These are phyloP conservation scores for Hypoxylon sp. DNA, from an alignment of 2,329 filamentous ascomycete genomes.

Conservation along the genomic window DNA sequence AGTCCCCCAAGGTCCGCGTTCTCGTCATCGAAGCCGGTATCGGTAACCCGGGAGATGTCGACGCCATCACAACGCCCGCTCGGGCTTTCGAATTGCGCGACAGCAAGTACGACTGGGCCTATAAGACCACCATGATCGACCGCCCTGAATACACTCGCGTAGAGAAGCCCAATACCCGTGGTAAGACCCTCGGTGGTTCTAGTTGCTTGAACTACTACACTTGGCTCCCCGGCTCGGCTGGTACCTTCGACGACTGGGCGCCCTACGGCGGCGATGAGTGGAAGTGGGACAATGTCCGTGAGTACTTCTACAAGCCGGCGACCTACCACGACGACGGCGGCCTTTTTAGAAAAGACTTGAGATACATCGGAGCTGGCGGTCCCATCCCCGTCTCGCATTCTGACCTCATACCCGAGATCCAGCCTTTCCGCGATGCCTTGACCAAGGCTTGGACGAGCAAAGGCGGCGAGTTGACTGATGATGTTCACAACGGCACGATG, in stretches of 20 bases:
- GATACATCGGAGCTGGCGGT: conserved; percentile 64
- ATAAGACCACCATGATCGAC: conserved; percentile 72
- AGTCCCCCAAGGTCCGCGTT: conserved; percentile 61
- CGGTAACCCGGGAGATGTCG: conserved; percentile 61
- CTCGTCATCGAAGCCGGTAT: conserved; percentile 63
- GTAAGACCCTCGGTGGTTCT: conserved; percentile 70
- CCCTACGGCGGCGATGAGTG: conserved; percentile 78
- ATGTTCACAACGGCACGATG: conserved; percentile 69
- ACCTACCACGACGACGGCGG: conserved; percentile 68
- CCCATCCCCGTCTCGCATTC: conserved; percentile 68
- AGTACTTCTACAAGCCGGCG: conserved; percentile 67
- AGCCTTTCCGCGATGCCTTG: conserved; percentile 63
- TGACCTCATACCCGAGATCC: conserved; percentile 64
- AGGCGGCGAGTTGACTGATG: conserved; percentile 63
- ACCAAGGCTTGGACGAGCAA: conserved; percentile 66
- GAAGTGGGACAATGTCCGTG: conserved; percentile 65
- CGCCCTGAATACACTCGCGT: conserved; percentile 70
- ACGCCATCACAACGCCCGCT: conserved; percentile 66
- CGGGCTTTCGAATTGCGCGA: conserved; percentile 65
- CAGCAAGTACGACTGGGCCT: conserved; percentile 70
- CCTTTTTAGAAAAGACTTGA: conserved; percentile 59
- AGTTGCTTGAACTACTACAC: conserved; percentile 73
- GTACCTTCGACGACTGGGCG: conserved; percentile 76
- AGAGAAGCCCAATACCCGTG: conserved; percentile 73
- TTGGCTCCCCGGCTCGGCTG: conserved; percentile 69